Evolutionary conservation across 148 eudicot species (phyloP).

Genomic region (Chenopodium formosanum): DNA sequence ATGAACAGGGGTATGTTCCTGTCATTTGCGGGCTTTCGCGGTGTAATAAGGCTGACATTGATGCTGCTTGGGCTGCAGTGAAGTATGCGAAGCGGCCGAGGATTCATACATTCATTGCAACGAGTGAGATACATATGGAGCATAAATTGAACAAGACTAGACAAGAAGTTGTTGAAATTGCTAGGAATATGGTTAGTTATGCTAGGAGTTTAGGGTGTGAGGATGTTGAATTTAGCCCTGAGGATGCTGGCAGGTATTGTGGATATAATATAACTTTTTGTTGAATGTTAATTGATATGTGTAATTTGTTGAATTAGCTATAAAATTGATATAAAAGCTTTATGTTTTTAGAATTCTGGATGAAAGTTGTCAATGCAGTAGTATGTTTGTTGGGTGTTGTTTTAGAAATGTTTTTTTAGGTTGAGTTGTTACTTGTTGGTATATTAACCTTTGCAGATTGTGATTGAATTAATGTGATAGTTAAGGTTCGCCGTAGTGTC

Average conservation of each 20-base stretch:
- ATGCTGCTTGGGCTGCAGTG: slow-evolving; percentile 85
- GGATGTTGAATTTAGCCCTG: slow-evolving; percentile 95
- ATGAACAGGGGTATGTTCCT: slow-evolving; percentile 59
- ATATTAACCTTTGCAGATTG: background rate
- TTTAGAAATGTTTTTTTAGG: too few relatives aligned
- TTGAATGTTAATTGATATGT: background rate
- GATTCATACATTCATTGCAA: slow-evolving; percentile 87
- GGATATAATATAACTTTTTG: background rate
- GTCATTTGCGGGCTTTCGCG: slow-evolving; percentile 88
- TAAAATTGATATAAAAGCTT: too few relatives aligned
- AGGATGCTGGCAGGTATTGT: slow-evolving; percentile 52
- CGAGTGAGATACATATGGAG: slow-evolving; percentile 93
- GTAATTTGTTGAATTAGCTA: too few relatives aligned
- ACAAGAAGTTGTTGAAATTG: slow-evolving; percentile 80
- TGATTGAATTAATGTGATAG: background rate
- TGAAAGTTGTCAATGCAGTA: too few relatives aligned
- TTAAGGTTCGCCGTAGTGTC: too few relatives aligned
- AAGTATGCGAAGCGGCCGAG: slow-evolving; percentile 73
- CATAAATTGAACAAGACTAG: slow-evolving; percentile 74
- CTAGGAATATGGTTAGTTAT: slow-evolving; percentile 75
- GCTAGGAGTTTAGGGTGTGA: slow-evolving; percentile 91
- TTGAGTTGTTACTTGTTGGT: background rate
- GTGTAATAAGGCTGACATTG: slow-evolving; percentile 83
- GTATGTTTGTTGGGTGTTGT: too few relatives aligned
- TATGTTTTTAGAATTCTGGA: too few relatives aligned